Evolutionary conservation across 768 basidiomycete species (phyloP), one percentile per base, ranked within the genome.

Genomic region (Rhizopogon vesiculosus): DNA sequence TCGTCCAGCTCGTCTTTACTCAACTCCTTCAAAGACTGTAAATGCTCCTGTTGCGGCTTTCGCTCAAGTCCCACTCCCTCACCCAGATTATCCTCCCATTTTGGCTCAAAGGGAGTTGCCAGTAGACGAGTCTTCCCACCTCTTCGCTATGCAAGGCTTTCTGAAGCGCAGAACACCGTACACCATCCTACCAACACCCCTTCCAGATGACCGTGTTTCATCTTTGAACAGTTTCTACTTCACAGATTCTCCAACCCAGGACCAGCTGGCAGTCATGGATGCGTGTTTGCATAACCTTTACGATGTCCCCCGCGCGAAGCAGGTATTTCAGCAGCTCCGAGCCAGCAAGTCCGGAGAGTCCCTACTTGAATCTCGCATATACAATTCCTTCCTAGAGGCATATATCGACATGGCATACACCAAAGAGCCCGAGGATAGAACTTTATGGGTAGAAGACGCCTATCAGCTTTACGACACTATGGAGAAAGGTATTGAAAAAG

Each of bases 261-360:
- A 93, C 67, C 76, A 81, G 53, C 66, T 91, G 10, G 84, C 89
- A 0, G 80, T 95, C 59, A 89, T 95, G 71, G 85, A 89, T 61
- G 90, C 91, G 4, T 95, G 93, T 66, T 71, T 95, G 12, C 79
- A 87, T 66, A 82, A 87, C 59, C 64, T 82, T 2, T 84, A 87
- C 67, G 90, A 93, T 66, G 83, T 93, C 0, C 76, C 79, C 0
- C 87, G 93, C 5, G 93, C 93, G 7, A 83, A 83, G 59, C 73
- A 75, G 39, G 80, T 95, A 22, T 93, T 94, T 59, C 80, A 83
- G 45, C 76, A 78, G 8, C 69, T 94, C 39, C 80, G 86, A 6
- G 68, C 71, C 59, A 60, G 68, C 0, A 55, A 69, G 0, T 61
- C 79, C 0, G 74, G 75, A 0, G 74, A 81, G 5, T 73, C 76